phyloP scores from a whole-genome alignment of 306 rosid genomes.

The Glycine soja region DNA sequence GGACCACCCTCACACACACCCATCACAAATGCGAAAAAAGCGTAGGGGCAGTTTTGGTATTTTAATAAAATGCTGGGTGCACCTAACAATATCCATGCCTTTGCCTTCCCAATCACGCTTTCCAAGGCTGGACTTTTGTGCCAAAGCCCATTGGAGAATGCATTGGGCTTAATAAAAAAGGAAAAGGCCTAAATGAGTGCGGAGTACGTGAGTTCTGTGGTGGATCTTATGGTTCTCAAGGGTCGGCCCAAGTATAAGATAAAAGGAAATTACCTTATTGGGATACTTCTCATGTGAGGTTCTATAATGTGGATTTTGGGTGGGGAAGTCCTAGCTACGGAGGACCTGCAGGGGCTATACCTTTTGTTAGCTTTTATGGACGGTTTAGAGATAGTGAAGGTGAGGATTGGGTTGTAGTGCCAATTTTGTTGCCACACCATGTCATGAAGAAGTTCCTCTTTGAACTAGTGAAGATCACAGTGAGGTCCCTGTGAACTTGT shows the following conservation, averaged over 20 bases:
- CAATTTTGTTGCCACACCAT: slow-evolving; percentile 28
- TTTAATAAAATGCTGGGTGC: too few relatives aligned
- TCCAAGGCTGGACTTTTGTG: slow-evolving; percentile 26
- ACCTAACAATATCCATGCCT: too few relatives aligned
- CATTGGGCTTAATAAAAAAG: slow-evolving; percentile 27
- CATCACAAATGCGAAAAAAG: too few relatives aligned
- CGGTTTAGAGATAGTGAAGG: slow-evolving; percentile 12
- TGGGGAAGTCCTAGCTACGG: slow-evolving; percentile 39
- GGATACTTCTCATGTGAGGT: slow-evolving; percentile 35
- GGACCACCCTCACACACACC: too few relatives aligned
- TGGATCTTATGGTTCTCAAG: slow-evolving; percentile 39
- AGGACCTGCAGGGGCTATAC: slow-evolving; percentile 36
- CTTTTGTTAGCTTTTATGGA: slow-evolving; percentile 18
- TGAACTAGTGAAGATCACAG: slow-evolving; percentile 24
- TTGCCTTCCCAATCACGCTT: slow-evolving; percentile 28
- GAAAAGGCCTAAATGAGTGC: slow-evolving; percentile 29
- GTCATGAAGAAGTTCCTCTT: slow-evolving; percentile 30
- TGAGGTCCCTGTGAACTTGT: neutral
- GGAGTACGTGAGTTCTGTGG: slow-evolving; percentile 35
- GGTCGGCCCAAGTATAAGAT: slow-evolving; percentile 33
- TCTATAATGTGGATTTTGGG: slow-evolving; percentile 36
- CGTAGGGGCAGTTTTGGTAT: too few relatives aligned
- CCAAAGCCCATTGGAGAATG: slow-evolving; percentile 34
- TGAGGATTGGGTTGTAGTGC: slow-evolving; percentile 36
- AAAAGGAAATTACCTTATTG: slow-evolving; percentile 24